Conservation (phyloP, 192 early-diverging fungal genomes). For the Backusella tarrabulga region DNA sequence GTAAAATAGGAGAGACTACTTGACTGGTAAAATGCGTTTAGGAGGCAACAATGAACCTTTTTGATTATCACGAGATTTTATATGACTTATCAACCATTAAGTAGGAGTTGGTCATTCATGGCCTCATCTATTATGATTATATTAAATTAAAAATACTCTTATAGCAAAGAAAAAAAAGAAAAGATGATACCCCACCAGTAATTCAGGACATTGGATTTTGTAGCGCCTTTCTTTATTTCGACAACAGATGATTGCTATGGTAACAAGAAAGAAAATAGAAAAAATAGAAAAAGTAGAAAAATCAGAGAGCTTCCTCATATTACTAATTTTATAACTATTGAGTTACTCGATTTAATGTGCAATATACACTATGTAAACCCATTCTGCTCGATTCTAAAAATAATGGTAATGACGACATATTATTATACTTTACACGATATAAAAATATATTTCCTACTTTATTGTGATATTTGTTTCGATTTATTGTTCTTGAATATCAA, state of each 20-base stretch:
- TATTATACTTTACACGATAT: not conserved
- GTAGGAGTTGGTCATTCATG: not conserved
- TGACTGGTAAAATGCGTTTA: not conserved
- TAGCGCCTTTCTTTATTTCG: not conserved
- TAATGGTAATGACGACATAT: not conserved
- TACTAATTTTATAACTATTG: not conserved
- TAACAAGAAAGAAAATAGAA: not conserved
- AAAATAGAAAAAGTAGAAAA: not conserved
- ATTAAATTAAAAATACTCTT: conserved; percentile 1
- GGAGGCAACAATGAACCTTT: not conserved
- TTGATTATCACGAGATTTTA: not conserved
- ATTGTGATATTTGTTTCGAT: not conserved
- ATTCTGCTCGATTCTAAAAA: not conserved
- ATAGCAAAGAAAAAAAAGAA: not conserved
- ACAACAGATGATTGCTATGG: not conserved
- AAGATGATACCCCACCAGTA: not conserved
- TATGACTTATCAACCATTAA: not conserved
- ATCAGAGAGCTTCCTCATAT: not conserved
- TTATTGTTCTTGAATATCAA: not conserved
- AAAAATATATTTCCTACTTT: not conserved
- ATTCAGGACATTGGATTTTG: not conserved
- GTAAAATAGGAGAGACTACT: not conserved
- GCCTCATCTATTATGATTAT: not conserved
- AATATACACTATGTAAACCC: not conserved
- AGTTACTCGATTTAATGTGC: not conserved